Evolutionary conservation across 1,139 yeast genomes (phyloP).

Genomic region (Nakaseomyces bracarensis): DNA sequence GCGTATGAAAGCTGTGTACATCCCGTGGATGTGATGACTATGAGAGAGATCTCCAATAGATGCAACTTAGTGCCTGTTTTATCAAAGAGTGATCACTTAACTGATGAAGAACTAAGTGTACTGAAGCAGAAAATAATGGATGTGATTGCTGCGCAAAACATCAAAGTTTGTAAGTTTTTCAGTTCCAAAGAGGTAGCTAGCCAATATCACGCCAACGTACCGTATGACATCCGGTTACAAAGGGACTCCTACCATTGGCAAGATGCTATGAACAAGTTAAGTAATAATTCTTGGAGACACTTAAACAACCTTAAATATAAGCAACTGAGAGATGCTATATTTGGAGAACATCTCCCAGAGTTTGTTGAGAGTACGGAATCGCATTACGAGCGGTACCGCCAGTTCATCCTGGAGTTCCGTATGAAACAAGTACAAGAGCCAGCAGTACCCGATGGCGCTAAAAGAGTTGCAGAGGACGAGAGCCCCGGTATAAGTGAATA

Average conservation of each 20-base stretch:
- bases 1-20: constrained; percentile 37
- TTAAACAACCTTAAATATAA: background rate
- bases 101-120: constrained; percentile 31
- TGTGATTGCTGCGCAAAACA: constrained; percentile 41
- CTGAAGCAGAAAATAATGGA: constrained; percentile 42
- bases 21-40: constrained; percentile 51
- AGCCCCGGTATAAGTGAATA: background rate
- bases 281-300: background rate
- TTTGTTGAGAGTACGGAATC: constrained; percentile 7
- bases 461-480: background rate
- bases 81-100: constrained; percentile 65
- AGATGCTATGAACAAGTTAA: constrained; percentile 16
- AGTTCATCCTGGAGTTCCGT: background rate
- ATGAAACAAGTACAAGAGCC: background rate
- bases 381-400: constrained; percentile 4
- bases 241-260: constrained; percentile 50
- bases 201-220: constrained; percentile 18
- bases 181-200: constrained; percentile 35
- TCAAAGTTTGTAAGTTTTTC: constrained; percentile 51
- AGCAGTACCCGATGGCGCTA: background rate
- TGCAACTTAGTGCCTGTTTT: constrained; percentile 73
- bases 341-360: constrained; percentile 3
- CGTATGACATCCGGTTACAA: constrained; percentile 42
- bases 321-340: background rate
- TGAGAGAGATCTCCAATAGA: constrained; percentile 56